Evolutionary conservation across 306 rosid genomes (phyloP).

Genomic region (Spatholobus suberectus): DNA sequence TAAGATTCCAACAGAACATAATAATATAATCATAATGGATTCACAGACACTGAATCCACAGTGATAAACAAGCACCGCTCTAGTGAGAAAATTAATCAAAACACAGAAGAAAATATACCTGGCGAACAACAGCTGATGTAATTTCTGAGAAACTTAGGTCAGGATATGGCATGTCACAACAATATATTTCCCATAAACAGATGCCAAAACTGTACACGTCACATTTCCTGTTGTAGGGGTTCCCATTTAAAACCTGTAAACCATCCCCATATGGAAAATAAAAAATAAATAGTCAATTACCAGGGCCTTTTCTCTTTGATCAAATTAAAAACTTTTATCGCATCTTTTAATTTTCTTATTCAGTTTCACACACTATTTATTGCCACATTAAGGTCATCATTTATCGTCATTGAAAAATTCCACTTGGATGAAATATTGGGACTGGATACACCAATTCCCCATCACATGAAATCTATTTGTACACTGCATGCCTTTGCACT

Average conservation of each 20-base stretch:
- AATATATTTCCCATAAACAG: constrained; percentile 95
- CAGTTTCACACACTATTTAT: not conserved
- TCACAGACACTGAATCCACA: not conserved
- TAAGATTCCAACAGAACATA: constrained; percentile 44
- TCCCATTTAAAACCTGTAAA: constrained; percentile 93
- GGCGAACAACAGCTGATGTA: constrained; percentile 96
- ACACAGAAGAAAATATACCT: constrained; percentile 55
- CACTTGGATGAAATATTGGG: constrained; percentile 14
- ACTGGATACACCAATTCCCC: not conserved
- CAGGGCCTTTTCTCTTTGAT: constrained; percentile 5
- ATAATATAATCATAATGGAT: constrained; percentile 9
- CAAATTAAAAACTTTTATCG: not conserved
- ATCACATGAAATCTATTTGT: constrained; percentile 5
- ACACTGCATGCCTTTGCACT: constrained; percentile 10
- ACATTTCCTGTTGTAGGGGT: constrained; percentile 95
- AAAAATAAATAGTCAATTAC: constrained; percentile 39
- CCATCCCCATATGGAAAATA: constrained; percentile 38
- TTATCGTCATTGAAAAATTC: constrained; percentile 9
- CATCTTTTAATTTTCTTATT: constrained; percentile 5
- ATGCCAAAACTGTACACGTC: constrained; percentile 98
- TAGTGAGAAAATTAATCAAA: not conserved
- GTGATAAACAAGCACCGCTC: not conserved
- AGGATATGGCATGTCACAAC: constrained; percentile 99
- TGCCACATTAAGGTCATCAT: constrained; percentile 10
- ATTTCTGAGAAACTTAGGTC: constrained; percentile 97